Evolutionary conservation across 441 rosid genomes (phyloP), one percentile per base, ranked within the genome.

Genomic region (Arabidopsis lyrata): DNA sequence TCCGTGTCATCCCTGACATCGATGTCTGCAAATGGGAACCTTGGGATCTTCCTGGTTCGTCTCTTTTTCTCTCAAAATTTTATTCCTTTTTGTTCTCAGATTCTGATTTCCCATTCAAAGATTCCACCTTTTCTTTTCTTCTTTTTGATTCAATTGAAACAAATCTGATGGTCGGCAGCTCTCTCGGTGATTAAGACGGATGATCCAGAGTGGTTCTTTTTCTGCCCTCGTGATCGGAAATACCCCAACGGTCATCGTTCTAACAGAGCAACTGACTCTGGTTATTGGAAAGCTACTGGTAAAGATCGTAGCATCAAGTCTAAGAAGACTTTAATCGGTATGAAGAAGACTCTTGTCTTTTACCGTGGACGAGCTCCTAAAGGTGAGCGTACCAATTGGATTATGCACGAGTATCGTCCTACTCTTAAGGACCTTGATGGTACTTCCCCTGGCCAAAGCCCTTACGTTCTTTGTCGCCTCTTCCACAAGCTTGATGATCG

Each of bases 401-500:
- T 58, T 35, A 56, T 58, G 49, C 70, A 52, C 35, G 70, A 66
- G 70, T 66, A 66, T 52, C 70, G 70, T 36, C 60, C 70, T 3
- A 66, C 70, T 15, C 35, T 0, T 11, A 66, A 52, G 60, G 60
- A 66, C 5, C 70, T 50, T 50, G 70, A 66, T 18, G 70, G 63
- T 18, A 34, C 58, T 70, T 39, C 15, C 15, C 66, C 56, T 52
- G 42, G 55, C 41, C 77, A 90, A 88, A 66, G 41, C 56, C 78
- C 91, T 59, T 91, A 77, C 62, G 91, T 86, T 71, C 92, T 91
- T 29, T 88, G 83, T 75, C 86, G 95, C 18, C 85, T 91, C 78
- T 89, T 91, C 64, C 84, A 82, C 31, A 91, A 91, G 77, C 63
- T 80, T 1, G 95, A 86, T 61, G 92, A 80, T 73, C 86, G 66